Percentiles rank a stretch among this genome's conserved stretches.
phyloP scores from a whole-genome alignment of 23 red algal genomes.

The Gracilaria gracilis region DNA sequence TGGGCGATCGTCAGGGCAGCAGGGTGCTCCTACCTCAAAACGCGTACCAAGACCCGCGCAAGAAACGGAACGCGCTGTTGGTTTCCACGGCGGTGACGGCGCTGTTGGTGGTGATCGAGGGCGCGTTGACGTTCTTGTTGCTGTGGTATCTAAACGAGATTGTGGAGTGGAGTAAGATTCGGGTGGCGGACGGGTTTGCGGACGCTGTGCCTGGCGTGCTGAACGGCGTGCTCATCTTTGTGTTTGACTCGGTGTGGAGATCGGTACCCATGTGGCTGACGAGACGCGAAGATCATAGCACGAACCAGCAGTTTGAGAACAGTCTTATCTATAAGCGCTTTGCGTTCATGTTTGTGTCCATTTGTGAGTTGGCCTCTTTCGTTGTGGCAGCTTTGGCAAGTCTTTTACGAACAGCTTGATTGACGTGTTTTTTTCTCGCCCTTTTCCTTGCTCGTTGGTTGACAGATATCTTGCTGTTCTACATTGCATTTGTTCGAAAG shows the following conservation, averaged over 20 bases:
- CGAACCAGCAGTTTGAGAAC: constrained; percentile 77
- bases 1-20: constrained; percentile 7
- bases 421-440: constrained; percentile 18
- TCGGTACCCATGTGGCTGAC: constrained; percentile 66
- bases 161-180: background rate
- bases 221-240: constrained; percentile 68
- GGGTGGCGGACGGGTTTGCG: constrained; percentile 3
- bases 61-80: constrained; percentile 34
- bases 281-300: constrained; percentile 75
- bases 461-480: constrained; percentile 75
- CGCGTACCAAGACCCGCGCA: constrained; percentile 61
- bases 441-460: too few species aligned
- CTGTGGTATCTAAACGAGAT: constrained; percentile 69
- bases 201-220: constrained; percentile 61
- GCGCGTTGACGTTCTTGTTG: constrained; percentile 64
- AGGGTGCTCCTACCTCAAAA: constrained; percentile 31
- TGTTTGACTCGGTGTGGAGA: constrained; percentile 71
- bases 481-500: constrained; percentile 78
- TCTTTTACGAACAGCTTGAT: too few species aligned
- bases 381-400: too few species aligned
- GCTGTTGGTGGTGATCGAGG: constrained; percentile 60
- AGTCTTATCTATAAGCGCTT: constrained; percentile 79
- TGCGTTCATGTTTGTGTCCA: constrained; percentile 78
- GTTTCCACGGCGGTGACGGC: constrained; percentile 52
- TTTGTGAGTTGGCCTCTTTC: constrained; percentile 54